These are phyloP conservation scores for Capsella rubella DNA, from an alignment of 441 rosid genomes.

Conservation along the genomic window DNA sequence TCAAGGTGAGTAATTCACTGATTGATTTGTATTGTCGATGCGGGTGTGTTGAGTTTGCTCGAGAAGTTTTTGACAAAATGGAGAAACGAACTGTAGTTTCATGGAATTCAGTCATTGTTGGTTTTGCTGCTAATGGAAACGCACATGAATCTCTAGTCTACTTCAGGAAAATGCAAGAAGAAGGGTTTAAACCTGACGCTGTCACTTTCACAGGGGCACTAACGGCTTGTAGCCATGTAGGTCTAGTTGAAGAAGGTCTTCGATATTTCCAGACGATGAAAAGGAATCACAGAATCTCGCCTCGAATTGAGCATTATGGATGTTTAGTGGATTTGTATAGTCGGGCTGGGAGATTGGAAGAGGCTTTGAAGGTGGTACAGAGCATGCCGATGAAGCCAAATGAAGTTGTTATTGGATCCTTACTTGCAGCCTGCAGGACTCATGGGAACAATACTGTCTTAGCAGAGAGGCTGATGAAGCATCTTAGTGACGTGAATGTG, in stretches of 20 bases:
- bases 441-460: conserved; percentile 56
- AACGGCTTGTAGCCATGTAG: conserved; percentile 84
- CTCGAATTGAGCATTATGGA: conserved; percentile 81
- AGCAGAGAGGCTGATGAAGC: conserved; percentile 63
- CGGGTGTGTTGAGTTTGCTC: conserved; percentile 67
- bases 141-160: conserved; percentile 65
- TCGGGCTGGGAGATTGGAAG: conserved; percentile 85
- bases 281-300: conserved; percentile 53
- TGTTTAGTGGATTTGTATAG: conserved; percentile 87
- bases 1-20: conserved; percentile 66
- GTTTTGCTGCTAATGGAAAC: conserved; percentile 70
- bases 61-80: conserved; percentile 68
- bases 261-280: conserved; percentile 61
- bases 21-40: conserved; percentile 79
- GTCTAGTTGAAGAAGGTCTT: conserved; percentile 69
- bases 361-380: conserved; percentile 58
- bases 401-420: conserved; percentile 72
- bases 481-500: conserved; percentile 56
- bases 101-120: conserved; percentile 81
- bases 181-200: conserved; percentile 70
- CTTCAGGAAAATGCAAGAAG: conserved; percentile 67
- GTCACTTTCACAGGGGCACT: conserved; percentile 81
- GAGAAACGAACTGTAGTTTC: conserved; percentile 64
- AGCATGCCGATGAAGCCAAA: conserved; percentile 82
- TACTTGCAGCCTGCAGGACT: conserved; percentile 71